phyloP scores from a whole-genome alignment of 2,329 filamentous ascomycete species.

The Emergomyces orientalis region DNA sequence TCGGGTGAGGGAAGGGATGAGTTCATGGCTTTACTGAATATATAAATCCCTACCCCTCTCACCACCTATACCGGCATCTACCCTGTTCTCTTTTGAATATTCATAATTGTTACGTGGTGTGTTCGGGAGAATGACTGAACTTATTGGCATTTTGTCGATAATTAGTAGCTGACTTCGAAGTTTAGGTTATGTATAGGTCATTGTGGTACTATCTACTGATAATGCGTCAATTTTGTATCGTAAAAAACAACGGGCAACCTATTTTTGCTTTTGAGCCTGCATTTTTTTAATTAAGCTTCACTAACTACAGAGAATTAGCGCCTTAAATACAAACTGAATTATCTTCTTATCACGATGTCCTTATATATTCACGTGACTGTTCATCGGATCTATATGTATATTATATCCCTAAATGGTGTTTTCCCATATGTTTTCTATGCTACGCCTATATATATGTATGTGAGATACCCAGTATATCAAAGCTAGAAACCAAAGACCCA shows the following conservation, averaged over 20 bases:
- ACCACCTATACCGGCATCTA: not conserved
- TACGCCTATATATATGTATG: not conserved
- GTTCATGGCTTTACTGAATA: constrained; percentile 35
- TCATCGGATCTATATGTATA: not conserved
- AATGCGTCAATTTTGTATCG: too few species aligned
- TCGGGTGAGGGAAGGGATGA: constrained; percentile 36
- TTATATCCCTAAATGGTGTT: not conserved
- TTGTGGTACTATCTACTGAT: too few species aligned
- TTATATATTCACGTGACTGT: not conserved
- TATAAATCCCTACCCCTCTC: not conserved
- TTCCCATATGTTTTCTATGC: not conserved
- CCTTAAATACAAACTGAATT: not conserved
- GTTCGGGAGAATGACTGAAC: not conserved
- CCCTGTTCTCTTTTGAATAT: not conserved
- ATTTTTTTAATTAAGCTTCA: too few species aligned
- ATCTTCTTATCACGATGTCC: not conserved
- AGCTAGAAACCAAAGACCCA: not conserved
- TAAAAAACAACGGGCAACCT: too few species aligned
- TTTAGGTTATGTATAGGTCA: not conserved
- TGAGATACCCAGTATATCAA: not conserved
- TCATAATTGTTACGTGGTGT: not conserved
- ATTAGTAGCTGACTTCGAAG: not conserved
- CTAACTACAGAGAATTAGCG: too few species aligned
- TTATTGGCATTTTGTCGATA: not conserved
- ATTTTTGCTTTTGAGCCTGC: too few species aligned